A percentile compares a stretch with the other conserved stretches of the same genome.
Conservation (phyloP, 371 early-diverging fungal species). For the Rhizomucor miehei region DNA sequence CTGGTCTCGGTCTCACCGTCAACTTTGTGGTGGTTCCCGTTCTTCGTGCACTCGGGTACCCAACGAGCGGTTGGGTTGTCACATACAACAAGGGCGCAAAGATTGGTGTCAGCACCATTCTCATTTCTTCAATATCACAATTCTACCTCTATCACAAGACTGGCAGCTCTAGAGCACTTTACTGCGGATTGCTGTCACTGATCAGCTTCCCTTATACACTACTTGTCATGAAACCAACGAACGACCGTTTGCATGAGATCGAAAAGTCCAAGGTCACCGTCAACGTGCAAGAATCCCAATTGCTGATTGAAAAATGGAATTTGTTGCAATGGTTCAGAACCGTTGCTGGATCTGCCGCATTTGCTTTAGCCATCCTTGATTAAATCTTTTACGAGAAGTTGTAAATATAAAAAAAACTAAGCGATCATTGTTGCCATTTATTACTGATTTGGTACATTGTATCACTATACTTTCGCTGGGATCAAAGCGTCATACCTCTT, state of each 20-base stretch:
- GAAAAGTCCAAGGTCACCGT: neutral
- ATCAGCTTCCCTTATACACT: neutral
- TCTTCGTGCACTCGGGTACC: conserved; percentile 2
- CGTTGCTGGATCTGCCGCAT: neutral
- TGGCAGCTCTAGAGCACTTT: neutral
- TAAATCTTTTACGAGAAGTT: too few relatives aligned
- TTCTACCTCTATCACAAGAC: conserved; percentile 6
- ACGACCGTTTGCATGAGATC: neutral
- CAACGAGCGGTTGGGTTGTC: neutral
- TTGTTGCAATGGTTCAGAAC: conserved; percentile 6
- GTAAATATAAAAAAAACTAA: too few relatives aligned
- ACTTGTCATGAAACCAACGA: conserved; percentile 6
- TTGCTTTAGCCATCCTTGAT: conserved; percentile 1
- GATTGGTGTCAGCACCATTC: neutral
- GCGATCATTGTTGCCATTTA: too few relatives aligned
- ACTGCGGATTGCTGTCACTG: neutral
- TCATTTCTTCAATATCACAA: neutral
- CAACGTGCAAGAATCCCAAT: neutral
- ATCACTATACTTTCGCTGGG: too few relatives aligned
- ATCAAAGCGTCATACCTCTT: too few relatives aligned
- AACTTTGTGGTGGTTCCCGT: neutral
- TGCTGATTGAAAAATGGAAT: conserved; percentile 2
- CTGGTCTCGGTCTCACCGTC: conserved; percentile 6
- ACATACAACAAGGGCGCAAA: neutral
- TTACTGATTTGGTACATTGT: too few relatives aligned